Evolutionary conservation across 306 rosid genomes (phyloP).

Genomic region (Dryas alaskensis): DNA sequence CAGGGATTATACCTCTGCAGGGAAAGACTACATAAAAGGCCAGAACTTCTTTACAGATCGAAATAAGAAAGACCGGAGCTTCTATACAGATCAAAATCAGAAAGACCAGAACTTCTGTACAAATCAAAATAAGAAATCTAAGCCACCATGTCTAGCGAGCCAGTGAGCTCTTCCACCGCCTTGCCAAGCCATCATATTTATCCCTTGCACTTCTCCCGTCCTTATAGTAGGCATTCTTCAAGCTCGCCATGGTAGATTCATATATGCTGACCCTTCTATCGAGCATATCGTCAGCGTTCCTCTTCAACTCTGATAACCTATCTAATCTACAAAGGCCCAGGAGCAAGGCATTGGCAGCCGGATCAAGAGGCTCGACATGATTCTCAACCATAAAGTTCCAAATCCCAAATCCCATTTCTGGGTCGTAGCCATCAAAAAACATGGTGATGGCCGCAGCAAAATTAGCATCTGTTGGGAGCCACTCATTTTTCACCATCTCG

Average conservation of each 20-base stretch:
- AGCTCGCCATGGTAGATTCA: constrained; percentile 53
- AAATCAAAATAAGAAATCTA: constrained; percentile 7
- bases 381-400: constrained; percentile 63
- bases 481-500: constrained; percentile 79
- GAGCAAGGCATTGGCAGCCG: constrained; percentile 58
- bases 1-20: not conserved
- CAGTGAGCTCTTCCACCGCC: constrained; percentile 45
- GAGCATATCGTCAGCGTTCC: constrained; percentile 49
- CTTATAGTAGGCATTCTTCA: constrained; percentile 50
- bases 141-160: constrained; percentile 22
- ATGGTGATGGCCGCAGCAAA: constrained; percentile 52
- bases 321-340: constrained; percentile 54
- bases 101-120: constrained; percentile 7
- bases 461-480: constrained; percentile 43
- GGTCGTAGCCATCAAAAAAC: constrained; percentile 62
- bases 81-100: constrained; percentile 4
- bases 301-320: constrained; percentile 51
- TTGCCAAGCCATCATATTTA: constrained; percentile 46
- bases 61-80: not conserved
- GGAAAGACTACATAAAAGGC: not conserved
- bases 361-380: constrained; percentile 44
- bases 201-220: constrained; percentile 57
- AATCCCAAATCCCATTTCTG: constrained; percentile 56
- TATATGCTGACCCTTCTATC: constrained; percentile 43
- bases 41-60: constrained; percentile 3